Evolutionary conservation across 306 rosid species (phyloP).

Genomic region (Trifolium fragiferum): DNA sequence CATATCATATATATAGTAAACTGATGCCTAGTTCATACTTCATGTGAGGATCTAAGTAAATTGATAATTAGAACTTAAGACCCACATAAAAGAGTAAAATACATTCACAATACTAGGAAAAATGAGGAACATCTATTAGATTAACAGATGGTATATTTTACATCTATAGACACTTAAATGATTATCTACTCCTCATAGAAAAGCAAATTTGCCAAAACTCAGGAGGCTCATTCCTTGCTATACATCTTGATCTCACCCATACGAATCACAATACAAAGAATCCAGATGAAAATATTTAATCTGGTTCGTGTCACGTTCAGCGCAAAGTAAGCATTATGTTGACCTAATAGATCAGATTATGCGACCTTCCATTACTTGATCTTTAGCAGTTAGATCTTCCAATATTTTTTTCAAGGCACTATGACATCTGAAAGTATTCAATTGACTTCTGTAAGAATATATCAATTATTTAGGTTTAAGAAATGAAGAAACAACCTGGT

Average conservation of each 20-base stretch:
- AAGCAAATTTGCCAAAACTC: slow-evolving; percentile 18
- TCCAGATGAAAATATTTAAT: background rate
- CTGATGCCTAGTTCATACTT: too few relatives aligned
- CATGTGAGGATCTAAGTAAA: too few relatives aligned
- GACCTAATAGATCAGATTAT: slow-evolving; percentile 39
- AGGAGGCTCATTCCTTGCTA: slow-evolving; percentile 25
- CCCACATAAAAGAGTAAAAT: slow-evolving; percentile 3
- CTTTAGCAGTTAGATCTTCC: slow-evolving; percentile 48
- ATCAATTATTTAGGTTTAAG: slow-evolving; percentile 9
- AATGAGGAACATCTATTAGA: slow-evolving; percentile 4
- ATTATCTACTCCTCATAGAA: background rate
- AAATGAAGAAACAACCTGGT: slow-evolving; percentile 28
- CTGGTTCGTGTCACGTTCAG: slow-evolving; percentile 5
- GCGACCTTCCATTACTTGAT: slow-evolving; percentile 36
- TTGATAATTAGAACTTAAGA: background rate
- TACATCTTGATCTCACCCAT: slow-evolving; percentile 25
- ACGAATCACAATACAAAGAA: slow-evolving; percentile 24
- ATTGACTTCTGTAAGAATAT: slow-evolving; percentile 23
- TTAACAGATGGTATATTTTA: background rate
- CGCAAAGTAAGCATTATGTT: slow-evolving; percentile 22
- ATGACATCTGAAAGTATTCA: slow-evolving; percentile 63
- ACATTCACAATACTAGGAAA: background rate
- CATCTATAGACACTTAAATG: background rate
- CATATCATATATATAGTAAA: too few relatives aligned
- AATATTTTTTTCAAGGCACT: slow-evolving; percentile 59